Percentiles rank a stretch among this genome's conserved stretches.
phyloP scores from a whole-genome alignment of 2,329 filamentous ascomycete species.

The Calonectria montana region DNA sequence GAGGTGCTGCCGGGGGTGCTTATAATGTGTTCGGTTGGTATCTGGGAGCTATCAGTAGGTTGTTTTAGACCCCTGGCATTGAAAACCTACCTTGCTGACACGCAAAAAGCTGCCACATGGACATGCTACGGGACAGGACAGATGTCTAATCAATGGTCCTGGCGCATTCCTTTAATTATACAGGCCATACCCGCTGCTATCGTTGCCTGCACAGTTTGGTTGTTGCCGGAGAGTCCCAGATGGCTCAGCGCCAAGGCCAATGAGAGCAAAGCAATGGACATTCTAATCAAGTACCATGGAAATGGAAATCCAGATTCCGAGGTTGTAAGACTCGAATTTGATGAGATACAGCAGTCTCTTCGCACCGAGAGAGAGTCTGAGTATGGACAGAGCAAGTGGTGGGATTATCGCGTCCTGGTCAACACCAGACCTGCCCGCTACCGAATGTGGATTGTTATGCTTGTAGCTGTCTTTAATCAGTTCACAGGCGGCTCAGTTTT shows the following conservation, averaged over 20 bases:
- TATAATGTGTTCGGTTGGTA: constrained; percentile 31
- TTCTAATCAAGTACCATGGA: constrained; percentile 3
- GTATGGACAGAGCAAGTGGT: neutral
- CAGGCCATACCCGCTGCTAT: neutral
- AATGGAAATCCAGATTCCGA: neutral
- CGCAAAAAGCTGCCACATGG: neutral
- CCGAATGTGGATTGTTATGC: constrained; percentile 11
- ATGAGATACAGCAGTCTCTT: constrained; percentile 9
- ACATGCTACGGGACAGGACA: neutral
- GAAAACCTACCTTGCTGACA: neutral
- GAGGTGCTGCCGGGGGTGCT: constrained; percentile 35
- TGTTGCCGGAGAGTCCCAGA: neutral
- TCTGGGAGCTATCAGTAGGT: neutral
- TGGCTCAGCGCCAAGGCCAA: constrained; percentile 1
- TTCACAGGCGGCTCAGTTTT: neutral
- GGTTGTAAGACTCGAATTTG: neutral
- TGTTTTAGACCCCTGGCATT: neutral
- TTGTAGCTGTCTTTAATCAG: constrained; percentile 6
- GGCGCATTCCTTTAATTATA: neutral
- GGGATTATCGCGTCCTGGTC: constrained; percentile 10
- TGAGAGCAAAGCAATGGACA: neutral
- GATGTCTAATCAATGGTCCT: neutral
- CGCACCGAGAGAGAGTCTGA: neutral
- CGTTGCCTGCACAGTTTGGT: neutral
- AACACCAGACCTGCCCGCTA: neutral